phyloP scores from a whole-genome alignment of 1,284 basidiomycete species.

The Termitomyces sp. region DNA sequence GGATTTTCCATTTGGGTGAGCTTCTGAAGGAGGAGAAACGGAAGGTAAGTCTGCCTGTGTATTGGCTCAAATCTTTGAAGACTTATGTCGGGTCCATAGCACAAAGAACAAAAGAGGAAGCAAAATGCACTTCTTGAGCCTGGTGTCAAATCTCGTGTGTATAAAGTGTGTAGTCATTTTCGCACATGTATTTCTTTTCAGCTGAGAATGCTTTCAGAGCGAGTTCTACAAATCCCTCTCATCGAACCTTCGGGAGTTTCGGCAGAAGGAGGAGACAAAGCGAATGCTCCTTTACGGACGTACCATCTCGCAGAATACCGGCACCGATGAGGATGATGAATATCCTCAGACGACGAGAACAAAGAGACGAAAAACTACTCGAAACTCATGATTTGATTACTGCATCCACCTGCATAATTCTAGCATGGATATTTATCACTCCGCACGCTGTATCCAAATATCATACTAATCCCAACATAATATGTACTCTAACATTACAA shows the following conservation, averaged over 20 bases:
- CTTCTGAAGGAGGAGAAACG: constrained; percentile 59
- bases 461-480: constrained; percentile 2
- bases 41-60: constrained; percentile 46
- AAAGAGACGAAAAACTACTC: constrained; percentile 26
- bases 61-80: neutral
- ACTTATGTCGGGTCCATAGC: constrained; percentile 30
- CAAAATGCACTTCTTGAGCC: constrained; percentile 38
- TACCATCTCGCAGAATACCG: constrained; percentile 16
- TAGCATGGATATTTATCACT: neutral
- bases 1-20: constrained; percentile 58
- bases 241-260: constrained; percentile 49
- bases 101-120: constrained; percentile 56
- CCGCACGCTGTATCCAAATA: neutral
- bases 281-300: constrained; percentile 27
- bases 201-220: constrained; percentile 34
- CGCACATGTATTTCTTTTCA: neutral
- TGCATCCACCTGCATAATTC: neutral
- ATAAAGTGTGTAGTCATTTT: constrained; percentile 42
- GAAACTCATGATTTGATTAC: constrained; percentile 4
- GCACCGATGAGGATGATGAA: constrained; percentile 30
- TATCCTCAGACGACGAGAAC: constrained; percentile 26
- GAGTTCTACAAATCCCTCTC: constrained; percentile 61
- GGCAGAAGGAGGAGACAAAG: constrained; percentile 49
- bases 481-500: constrained; percentile 3
- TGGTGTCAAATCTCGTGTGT: constrained; percentile 43